Evolutionary conservation across 306 rosid species (phyloP).

Genomic region (Sicyos baderoa): DNA sequence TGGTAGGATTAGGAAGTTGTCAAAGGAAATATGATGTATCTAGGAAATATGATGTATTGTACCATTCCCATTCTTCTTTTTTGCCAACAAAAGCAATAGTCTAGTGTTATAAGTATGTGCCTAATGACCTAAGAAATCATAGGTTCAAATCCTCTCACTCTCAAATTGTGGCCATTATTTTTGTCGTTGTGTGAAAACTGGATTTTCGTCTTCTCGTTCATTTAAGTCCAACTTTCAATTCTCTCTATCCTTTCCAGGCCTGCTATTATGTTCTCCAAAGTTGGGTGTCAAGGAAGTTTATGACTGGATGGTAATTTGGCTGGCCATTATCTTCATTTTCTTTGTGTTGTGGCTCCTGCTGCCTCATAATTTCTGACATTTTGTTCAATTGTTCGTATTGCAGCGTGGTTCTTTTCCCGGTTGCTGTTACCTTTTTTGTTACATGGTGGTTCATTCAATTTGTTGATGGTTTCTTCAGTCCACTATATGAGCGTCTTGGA

Average conservation of each 20-base stretch:
- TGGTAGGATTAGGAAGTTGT: too few relatives aligned
- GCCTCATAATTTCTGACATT: conserved; percentile 17
- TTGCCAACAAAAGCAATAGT: too few relatives aligned
- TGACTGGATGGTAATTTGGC: conserved; percentile 78
- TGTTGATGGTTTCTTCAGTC: conserved; percentile 90
- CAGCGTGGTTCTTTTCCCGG: conserved; percentile 90
- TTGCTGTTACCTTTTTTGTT: conserved; percentile 74
- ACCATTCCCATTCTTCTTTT: too few relatives aligned
- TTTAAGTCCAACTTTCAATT: conserved; percentile 15
- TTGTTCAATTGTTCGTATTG: conserved; percentile 31
- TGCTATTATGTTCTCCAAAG: conserved; percentile 87
- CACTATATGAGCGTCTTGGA: conserved; percentile 71
- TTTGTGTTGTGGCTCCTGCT: neutral
- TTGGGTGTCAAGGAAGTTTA: conserved; percentile 90
- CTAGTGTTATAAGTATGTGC: too few relatives aligned
- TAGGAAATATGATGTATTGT: too few relatives aligned
- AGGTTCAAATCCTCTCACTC: neutral
- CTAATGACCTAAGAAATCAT: too few relatives aligned
- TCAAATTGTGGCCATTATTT: neutral
- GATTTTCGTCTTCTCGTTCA: neutral
- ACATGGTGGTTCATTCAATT: conserved; percentile 95
- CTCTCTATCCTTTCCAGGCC: conserved; percentile 41
- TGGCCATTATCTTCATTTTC: neutral
- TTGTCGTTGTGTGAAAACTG: neutral
- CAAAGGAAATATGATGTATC: too few relatives aligned